Evolutionary conservation across 169 alveolate genomes (phyloP).

Genomic region (Plasmodium knowlesi): DNA sequence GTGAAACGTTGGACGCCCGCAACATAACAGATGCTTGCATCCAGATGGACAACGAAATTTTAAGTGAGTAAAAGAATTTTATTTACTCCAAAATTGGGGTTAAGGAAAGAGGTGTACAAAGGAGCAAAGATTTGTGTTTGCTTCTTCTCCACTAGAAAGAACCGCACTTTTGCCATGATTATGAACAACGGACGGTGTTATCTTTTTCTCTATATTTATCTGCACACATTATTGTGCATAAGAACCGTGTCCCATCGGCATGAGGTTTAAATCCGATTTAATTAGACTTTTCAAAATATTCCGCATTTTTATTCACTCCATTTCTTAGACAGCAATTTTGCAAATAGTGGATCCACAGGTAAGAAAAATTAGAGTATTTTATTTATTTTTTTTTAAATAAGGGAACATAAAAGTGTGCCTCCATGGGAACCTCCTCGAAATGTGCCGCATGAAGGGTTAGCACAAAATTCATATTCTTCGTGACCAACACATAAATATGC

Average conservation of each 20-base stretch:
- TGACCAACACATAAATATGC: background rate
- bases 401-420: background rate
- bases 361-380: background rate
- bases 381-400: background rate
- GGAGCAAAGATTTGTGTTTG: background rate
- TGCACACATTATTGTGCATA: background rate
- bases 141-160: background rate
- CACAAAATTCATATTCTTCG: background rate
- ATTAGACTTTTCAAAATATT: background rate
- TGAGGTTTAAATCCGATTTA: background rate
- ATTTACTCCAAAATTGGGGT: background rate
- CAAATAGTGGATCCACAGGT: slow-evolving; percentile 72
- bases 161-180: background rate
- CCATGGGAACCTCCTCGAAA: background rate
- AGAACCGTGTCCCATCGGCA: background rate
- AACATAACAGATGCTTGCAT: slow-evolving; percentile 62
- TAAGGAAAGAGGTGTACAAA: background rate
- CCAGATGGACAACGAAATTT: slow-evolving; percentile 63
- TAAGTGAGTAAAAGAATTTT: slow-evolving; percentile 15
- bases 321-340: slow-evolving; percentile 49
- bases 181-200: background rate
- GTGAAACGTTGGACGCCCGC: slow-evolving; percentile 29
- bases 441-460: background rate
- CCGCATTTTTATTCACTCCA: background rate
- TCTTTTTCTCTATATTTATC: background rate